Base-by-base conservation (phyloP, 2,329 filamentous ascomycete genomes). In the Lasiodiplodia theobromae region DNA sequence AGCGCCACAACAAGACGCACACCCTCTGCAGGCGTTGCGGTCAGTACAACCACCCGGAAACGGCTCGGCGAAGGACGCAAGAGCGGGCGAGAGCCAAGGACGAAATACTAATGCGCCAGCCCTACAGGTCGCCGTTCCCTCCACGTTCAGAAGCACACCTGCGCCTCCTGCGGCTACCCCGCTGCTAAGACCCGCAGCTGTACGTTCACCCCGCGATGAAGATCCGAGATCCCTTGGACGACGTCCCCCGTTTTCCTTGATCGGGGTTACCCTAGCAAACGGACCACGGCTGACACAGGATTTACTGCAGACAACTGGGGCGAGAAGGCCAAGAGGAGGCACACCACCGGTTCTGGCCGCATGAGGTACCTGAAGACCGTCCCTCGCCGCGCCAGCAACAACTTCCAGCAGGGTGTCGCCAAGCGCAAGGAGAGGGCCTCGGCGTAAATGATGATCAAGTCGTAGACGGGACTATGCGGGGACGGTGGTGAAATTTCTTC, bases 321-420 rank as follows among this genome's bases (percentile, higher is more conserved):
- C 85, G 95, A 98, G 90, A 99, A 99, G 92, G 95, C 94, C 80
- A 98, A 98, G 93, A 89, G 96, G 85, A 96, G 96, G 92, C 98
- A 97, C 94, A 97, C 95, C 82, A 95, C 92, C 83, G 96, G 96
- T 80, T 95, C 93, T 81, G 96, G 96, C 84, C 93, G 96, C 85
- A 96, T 94, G 91, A 90, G 93, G 82, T 93, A 94, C 87, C 89
- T 99, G 83, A 97, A 96, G 89, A 89, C 88, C 80, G 91, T 99
- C 82, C 87, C 94, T 82, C 91, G 96, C 84, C 90, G 90, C 86
- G 97, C 97, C 91, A 93, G 91, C 88, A 99, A 99, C 87, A 94
- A 94, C 79, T 99, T 99, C 93, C 95, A 92, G 87, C 89, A 86
- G 77, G 96, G 96, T 82, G 84, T 88, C 77, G 94, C 94, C 82